Conservation (phyloP, 2,329 filamentous ascomycete species). For the Fusarium sp. region DNA sequence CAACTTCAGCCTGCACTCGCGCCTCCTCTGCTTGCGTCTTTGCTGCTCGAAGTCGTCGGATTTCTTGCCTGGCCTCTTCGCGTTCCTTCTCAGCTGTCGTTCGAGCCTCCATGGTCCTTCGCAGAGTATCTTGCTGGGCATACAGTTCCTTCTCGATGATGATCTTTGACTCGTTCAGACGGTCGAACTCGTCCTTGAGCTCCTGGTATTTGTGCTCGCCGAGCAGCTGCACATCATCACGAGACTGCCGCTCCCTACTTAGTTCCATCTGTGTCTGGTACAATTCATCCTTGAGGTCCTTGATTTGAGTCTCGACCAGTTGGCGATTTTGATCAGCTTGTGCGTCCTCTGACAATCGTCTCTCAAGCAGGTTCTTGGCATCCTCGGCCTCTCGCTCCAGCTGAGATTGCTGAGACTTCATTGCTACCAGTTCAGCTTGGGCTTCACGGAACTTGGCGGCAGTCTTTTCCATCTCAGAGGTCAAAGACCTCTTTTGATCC, state of each 20-base stretch:
- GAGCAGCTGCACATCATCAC: conserved; percentile 90
- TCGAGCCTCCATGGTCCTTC: conserved; percentile 83
- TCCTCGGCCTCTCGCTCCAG: conserved; percentile 89
- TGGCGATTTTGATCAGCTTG: conserved; percentile 82
- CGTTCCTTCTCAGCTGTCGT: conserved; percentile 83
- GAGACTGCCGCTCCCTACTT: conserved; percentile 88
- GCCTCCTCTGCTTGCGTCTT: conserved; percentile 87
- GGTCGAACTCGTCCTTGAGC: conserved; percentile 83
- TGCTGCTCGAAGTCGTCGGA: conserved; percentile 80
- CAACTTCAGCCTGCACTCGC: conserved; percentile 79
- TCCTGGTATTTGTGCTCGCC: conserved; percentile 86
- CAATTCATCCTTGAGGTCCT: conserved; percentile 84
- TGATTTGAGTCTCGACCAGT: conserved; percentile 84
- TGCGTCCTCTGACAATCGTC: conserved; percentile 86
- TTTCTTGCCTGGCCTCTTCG: conserved; percentile 86
- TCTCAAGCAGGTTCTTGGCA: conserved; percentile 83
- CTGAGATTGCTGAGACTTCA: conserved; percentile 82
- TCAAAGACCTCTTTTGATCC: conserved; percentile 75
- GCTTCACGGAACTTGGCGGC: conserved; percentile 79
- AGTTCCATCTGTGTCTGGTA: conserved; percentile 87
- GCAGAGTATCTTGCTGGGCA: conserved; percentile 88
- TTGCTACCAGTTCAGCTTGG: conserved; percentile 85
- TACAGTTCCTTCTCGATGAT: conserved; percentile 98
- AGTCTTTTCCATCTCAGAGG: conserved; percentile 79
- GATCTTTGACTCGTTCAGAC: conserved; percentile 92